Percentiles rank a stretch among this genome's conserved stretches.
Evolutionary conservation across 257 asterid species (phyloP).

Genomic region (Handroanthus guayacan): DNA sequence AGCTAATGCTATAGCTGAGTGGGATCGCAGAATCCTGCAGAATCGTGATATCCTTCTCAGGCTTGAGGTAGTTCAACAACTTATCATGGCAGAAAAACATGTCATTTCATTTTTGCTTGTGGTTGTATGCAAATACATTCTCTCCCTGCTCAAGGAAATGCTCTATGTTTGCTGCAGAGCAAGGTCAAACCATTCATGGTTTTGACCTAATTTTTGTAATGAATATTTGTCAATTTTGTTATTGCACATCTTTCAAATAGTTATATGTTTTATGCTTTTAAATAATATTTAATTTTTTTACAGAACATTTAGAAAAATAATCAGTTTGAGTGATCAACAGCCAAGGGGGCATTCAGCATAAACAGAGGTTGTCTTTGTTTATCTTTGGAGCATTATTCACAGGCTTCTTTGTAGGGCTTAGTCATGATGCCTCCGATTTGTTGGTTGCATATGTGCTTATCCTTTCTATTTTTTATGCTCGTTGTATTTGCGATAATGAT

Average conservation of each 20-base stretch:
- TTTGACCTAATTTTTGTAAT: not conserved
- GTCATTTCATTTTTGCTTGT: slow-evolving; percentile 11
- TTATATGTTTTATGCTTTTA: not conserved
- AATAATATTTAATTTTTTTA: not conserved
- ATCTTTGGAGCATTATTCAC: not conserved
- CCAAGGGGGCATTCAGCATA: not conserved
- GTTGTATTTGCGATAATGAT: slow-evolving; percentile 2
- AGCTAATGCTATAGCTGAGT: slow-evolving; percentile 94
- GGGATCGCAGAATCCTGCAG: slow-evolving; percentile 94
- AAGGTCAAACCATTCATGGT: not conserved
- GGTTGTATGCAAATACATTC: slow-evolving; percentile 3
- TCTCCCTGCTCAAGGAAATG: not conserved
- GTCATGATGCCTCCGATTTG: not conserved
- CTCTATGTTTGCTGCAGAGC: not conserved
- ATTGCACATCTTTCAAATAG: not conserved
- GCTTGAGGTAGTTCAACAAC: slow-evolving; percentile 76
- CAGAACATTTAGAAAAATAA: not conserved
- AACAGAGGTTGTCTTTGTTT: not conserved
- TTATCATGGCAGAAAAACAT: not conserved
- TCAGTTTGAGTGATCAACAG: not conserved
- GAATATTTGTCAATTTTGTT: not conserved
- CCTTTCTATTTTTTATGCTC: slow-evolving; percentile 2
- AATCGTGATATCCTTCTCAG: slow-evolving; percentile 90
- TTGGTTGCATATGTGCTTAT: not conserved
- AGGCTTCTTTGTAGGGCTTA: not conserved